A percentile compares a stretch with the other conserved stretches of the same genome.
Evolutionary conservation across 768 basidiomycete genomes (phyloP).

Genomic region (Nevesoporus exiguus): DNA sequence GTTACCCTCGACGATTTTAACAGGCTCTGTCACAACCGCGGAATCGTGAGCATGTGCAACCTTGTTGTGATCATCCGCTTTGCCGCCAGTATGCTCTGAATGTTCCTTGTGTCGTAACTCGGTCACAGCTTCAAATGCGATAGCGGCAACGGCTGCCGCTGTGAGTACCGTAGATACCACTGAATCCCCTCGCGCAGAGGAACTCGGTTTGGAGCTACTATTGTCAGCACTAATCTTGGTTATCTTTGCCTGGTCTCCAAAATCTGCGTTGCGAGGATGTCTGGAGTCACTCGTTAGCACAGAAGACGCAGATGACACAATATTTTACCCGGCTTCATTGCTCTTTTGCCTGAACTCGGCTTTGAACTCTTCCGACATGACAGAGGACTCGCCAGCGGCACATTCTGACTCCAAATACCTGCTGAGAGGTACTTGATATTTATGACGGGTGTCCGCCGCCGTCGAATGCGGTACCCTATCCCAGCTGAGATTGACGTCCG

Average conservation of each 20-base stretch:
- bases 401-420: slow-evolving; percentile 2
- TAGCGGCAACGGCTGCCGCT: slow-evolving; percentile 9
- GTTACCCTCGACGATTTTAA: background rate
- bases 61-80: background rate
- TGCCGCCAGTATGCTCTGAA: background rate
- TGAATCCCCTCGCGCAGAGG: slow-evolving; percentile 8
- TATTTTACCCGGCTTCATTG: slow-evolving; percentile 1
- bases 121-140: slow-evolving; percentile 8
- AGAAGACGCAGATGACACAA: background rate
- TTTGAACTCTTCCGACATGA: background rate
- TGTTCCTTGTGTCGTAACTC: slow-evolving; percentile 5
- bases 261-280: background rate
- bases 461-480: background rate
- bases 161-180: slow-evolving; percentile 12
- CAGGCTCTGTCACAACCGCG: background rate
- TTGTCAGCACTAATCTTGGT: background rate
- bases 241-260: background rate
- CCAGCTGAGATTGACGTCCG: slow-evolving; percentile 1
- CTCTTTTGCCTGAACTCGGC: background rate
- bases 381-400: background rate
- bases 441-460: background rate
- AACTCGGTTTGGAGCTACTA: background rate
- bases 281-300: background rate
- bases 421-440: slow-evolving; percentile 21
- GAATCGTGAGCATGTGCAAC: background rate